A percentile compares a stretch with the other conserved stretches of the same genome.
phyloP scores from a whole-genome alignment of 306 rosid species.

The Trifolium pratense region DNA sequence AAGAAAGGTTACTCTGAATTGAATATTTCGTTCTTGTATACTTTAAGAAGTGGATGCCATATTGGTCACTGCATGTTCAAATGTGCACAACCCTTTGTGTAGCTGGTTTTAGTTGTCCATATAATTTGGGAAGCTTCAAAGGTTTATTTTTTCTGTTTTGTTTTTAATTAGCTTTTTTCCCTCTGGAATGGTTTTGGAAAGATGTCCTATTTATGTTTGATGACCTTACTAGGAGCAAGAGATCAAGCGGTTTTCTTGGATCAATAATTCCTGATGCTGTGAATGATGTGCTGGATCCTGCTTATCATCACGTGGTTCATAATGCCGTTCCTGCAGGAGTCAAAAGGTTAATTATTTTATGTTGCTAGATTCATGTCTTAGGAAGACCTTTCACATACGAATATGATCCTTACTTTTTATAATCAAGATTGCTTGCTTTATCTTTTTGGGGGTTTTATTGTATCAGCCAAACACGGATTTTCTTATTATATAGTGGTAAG shows the following conservation, averaged over 20 bases:
- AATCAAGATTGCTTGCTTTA: background rate
- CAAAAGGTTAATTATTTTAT: conserved; percentile 65
- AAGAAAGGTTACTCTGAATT: conserved; percentile 24
- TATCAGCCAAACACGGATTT: conserved; percentile 10
- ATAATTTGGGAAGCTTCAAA: conserved; percentile 11
- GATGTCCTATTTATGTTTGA: conserved; percentile 25
- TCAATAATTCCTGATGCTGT: conserved; percentile 79
- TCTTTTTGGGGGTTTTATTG: conserved; percentile 1
- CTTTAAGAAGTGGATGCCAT: conserved; percentile 16
- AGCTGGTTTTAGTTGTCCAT: conserved; percentile 26
- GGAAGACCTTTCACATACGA: background rate
- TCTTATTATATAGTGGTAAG: conserved; percentile 12
- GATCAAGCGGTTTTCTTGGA: conserved; percentile 79
- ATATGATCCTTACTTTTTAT: conserved; percentile 16
- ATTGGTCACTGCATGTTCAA: conserved; percentile 1
- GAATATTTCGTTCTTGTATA: conserved; percentile 13
- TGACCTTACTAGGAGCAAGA: conserved; percentile 60
- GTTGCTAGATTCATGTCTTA: conserved; percentile 26
- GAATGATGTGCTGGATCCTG: conserved; percentile 79
- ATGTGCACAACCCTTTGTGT: conserved; percentile 20
- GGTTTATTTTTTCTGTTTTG: conserved; percentile 27
- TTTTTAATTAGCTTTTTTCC: conserved; percentile 22
- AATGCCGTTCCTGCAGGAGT: conserved; percentile 80
- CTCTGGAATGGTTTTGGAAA: conserved; percentile 38
- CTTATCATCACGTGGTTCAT: conserved; percentile 79